Conservation (phyloP, 805 yeast species). For the Hanseniaspora taiwanica region DNA sequence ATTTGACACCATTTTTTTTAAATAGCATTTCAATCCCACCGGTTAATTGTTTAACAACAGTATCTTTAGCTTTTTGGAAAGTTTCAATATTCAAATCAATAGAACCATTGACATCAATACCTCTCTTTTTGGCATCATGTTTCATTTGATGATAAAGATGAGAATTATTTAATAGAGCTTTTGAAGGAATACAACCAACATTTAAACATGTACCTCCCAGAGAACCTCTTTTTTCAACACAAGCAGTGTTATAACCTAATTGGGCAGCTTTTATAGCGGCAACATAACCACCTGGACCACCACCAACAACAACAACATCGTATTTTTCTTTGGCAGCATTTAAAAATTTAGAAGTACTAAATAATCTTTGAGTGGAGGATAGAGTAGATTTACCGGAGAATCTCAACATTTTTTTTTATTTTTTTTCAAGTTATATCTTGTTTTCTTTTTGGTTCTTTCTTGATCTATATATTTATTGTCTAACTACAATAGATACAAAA, state of each 20-base stretch:
- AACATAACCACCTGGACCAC: constrained; percentile 99
- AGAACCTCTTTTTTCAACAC: constrained; percentile 91
- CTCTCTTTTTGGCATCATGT: constrained; percentile 75
- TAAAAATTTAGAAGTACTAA: constrained; percentile 7
- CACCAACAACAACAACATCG: constrained; percentile 92
- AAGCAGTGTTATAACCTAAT: constrained; percentile 85
- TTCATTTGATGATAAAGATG: constrained; percentile 81
- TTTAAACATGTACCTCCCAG: constrained; percentile 98
- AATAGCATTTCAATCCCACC: constrained; percentile 89
- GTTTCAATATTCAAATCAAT: constrained; percentile 62
- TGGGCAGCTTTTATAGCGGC: constrained; percentile 99
- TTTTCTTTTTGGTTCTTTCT: background rate
- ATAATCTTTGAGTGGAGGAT: constrained; percentile 4
- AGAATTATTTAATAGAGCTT: constrained; percentile 88
- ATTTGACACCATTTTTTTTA: constrained; percentile 90
- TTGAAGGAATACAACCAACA: constrained; percentile 98
- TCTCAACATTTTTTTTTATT: constrained; percentile 6
- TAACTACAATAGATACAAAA: no score
- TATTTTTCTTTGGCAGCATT: constrained; percentile 36
- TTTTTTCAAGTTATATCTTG: background rate
- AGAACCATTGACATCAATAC: constrained; percentile 66
- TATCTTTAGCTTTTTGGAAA: constrained; percentile 86
- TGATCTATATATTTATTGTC: no score
- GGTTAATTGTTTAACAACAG: constrained; percentile 78
- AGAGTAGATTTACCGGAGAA: constrained; percentile 1